These are phyloP conservation scores for Primulina tabacum DNA, from an alignment of 257 asterid species.

Conservation along the genomic window DNA sequence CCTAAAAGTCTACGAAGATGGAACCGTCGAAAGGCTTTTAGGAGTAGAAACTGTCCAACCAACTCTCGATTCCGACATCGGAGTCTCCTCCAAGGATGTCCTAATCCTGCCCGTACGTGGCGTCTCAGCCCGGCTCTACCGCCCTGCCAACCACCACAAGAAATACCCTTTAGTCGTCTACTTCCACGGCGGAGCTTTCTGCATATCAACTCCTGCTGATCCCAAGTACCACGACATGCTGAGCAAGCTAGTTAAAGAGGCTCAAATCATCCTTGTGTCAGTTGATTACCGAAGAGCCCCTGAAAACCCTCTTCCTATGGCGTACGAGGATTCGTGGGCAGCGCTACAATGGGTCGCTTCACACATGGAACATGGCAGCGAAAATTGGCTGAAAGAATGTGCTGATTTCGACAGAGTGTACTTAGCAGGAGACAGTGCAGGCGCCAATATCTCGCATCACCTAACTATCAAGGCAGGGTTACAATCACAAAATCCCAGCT, in stretches of 20 bases:
- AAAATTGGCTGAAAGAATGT: conserved; percentile 40
- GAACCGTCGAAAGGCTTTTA: conserved; percentile 48
- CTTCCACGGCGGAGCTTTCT: conserved; percentile 81
- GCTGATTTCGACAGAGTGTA: conserved; percentile 53
- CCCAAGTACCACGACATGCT: conserved; percentile 56
- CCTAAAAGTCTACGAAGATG: conserved; percentile 49
- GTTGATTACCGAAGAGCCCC: conserved; percentile 63
- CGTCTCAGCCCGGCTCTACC: conserved; percentile 56
- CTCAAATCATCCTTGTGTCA: conserved; percentile 43
- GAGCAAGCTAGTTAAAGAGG: conserved; percentile 42
- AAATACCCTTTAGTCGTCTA: conserved; percentile 63
- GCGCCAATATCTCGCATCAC: conserved; percentile 75
- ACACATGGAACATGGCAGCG: conserved; percentile 19
- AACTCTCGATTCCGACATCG: conserved; percentile 37
- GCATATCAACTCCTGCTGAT: conserved; percentile 49
- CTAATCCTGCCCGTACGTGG: conserved; percentile 35
- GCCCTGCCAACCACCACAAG: conserved; percentile 27
- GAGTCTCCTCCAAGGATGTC: conserved; percentile 57
- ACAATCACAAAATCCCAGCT: background rate
- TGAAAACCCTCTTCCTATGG: conserved; percentile 63
- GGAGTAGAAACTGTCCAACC: conserved; percentile 51
- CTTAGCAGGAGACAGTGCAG: conserved; percentile 83
- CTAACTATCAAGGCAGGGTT: conserved; percentile 39
- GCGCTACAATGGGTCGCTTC: conserved; percentile 50
- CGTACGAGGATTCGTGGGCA: conserved; percentile 66